Evolutionary conservation across 2,329 filamentous ascomycete species (phyloP), one percentile per base, ranked within the genome.

Genomic region (Decorospora gaudefroyi): DNA sequence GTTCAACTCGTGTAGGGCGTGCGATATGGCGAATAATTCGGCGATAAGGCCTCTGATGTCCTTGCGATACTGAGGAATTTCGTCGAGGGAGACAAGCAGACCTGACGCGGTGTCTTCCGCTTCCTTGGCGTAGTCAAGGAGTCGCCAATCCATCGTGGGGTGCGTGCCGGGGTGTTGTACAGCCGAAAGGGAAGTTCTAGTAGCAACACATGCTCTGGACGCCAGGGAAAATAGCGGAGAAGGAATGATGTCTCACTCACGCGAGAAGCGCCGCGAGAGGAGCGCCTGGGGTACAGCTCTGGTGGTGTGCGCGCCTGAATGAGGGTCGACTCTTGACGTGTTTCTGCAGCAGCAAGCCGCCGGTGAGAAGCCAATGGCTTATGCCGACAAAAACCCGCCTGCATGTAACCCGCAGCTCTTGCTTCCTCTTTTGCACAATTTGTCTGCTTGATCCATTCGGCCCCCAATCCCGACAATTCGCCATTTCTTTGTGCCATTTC

Each of bases 21-120:
- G 71, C 42, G 78, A 78, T 60, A 83, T 77, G 37, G 73, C 72
- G 58, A 78, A 81, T 16, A 83, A 72, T 47, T 80, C 74, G 41
- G 76, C 74, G 38, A 83, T 78, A 18, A 78, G 64, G 21, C 71
- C 71, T 16, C 78, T 79, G 54, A 84, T 78, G 29, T 79, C 76
- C 21, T 76, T 73, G 22, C 75, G 70, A 55, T 76, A 68, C 38
- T 78, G 72, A 6, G 77, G 75, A 34, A 83, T 73, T 52, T 74
- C 72, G 42, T 71, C 69, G 36, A 77, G 68, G 61, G 82, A 80
- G 28, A 67, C 59, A 48, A 71, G 70, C 48, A 84, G 73, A 43
- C 73, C 75, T 37, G 73, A 70, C 36, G 78, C 78, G 52, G 78
- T 74, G 34, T 81, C 77, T 59, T 81, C 76, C 49, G 78, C 76